Conservation (phyloP, 352 stramenopile species). For the Globisporangium paddicum region DNA sequence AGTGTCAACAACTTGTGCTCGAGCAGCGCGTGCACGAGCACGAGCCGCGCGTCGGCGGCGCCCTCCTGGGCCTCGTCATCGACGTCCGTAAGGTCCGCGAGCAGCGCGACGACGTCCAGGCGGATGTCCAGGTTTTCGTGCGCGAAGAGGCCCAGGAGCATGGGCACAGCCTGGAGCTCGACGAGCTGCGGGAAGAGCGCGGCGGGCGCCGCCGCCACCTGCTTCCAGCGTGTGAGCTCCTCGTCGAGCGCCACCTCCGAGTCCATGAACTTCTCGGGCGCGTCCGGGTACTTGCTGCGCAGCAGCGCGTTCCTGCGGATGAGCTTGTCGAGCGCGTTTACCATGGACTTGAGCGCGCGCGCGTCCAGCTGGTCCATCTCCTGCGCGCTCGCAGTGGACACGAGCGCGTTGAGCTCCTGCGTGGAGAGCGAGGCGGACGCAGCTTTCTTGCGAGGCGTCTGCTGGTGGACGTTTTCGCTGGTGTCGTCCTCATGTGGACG, state of each 20-base stretch:
- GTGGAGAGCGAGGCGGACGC: constrained; percentile 12
- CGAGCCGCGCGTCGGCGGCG: constrained; percentile 32
- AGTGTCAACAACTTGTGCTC: constrained; percentile 53
- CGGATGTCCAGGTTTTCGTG: constrained; percentile 83
- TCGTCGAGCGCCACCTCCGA: constrained; percentile 69
- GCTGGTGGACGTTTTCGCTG: background rate
- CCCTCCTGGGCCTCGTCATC: constrained; percentile 28
- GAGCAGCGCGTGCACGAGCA: constrained; percentile 51
- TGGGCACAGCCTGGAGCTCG: constrained; percentile 53
- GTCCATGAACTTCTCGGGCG: constrained; percentile 80
- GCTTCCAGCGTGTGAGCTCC: constrained; percentile 50
- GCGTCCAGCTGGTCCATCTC: constrained; percentile 55
- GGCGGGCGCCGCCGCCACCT: constrained; percentile 55
- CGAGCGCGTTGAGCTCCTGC: constrained; percentile 37
- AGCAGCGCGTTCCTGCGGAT: constrained; percentile 76
- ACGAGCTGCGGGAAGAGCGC: constrained; percentile 53
- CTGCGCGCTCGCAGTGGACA: constrained; percentile 40
- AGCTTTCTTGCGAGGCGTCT: constrained; percentile 3
- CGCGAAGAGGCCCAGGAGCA: constrained; percentile 71
- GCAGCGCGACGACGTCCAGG: constrained; percentile 43
- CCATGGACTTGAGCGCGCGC: constrained; percentile 67
- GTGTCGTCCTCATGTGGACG: background rate
- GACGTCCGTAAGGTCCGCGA: constrained; percentile 70
- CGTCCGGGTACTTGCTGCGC: constrained; percentile 72
- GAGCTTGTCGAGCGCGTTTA: constrained; percentile 57